Conservation (phyloP, 805 yeast species). For the Candida suzukii region DNA sequence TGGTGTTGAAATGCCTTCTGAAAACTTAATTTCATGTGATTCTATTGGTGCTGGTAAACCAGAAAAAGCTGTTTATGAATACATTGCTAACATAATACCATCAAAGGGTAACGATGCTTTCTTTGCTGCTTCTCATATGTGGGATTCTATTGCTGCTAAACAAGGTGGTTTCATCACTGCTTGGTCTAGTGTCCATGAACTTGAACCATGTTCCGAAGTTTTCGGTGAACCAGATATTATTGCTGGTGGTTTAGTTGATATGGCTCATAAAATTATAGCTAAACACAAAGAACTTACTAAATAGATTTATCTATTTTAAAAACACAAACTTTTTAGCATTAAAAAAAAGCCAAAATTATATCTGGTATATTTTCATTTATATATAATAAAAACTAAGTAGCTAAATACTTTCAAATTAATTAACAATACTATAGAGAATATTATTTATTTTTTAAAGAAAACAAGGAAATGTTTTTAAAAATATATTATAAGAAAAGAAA, state of each 20-base stretch:
- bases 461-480: too few species aligned
- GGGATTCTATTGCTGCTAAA: constrained; percentile 26
- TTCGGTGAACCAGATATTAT: constrained; percentile 24
- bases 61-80: constrained; percentile 20
- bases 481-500: too few species aligned
- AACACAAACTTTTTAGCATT: too few species aligned
- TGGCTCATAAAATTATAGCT: constrained; percentile 23
- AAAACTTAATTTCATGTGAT: constrained; percentile 24
- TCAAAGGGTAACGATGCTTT: constrained; percentile 22
- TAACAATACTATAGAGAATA: too few species aligned
- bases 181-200: constrained; percentile 24
- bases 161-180: constrained; percentile 25
- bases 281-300: constrained; percentile 4
- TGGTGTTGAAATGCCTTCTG: constrained; percentile 20
- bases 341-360: too few species aligned
- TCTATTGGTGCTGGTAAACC: constrained; percentile 24
- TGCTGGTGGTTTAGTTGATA: constrained; percentile 21
- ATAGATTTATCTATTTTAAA: too few species aligned
- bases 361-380: too few species aligned
- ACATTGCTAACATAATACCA: constrained; percentile 18
- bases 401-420: too few species aligned
- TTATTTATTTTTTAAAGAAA: too few species aligned
- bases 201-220: constrained; percentile 21
- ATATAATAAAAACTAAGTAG: too few species aligned
- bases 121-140: constrained; percentile 27